These are phyloP conservation scores for Monsonia emarginata DNA, from an alignment of 441 rosid species.

Conservation along the genomic window DNA sequence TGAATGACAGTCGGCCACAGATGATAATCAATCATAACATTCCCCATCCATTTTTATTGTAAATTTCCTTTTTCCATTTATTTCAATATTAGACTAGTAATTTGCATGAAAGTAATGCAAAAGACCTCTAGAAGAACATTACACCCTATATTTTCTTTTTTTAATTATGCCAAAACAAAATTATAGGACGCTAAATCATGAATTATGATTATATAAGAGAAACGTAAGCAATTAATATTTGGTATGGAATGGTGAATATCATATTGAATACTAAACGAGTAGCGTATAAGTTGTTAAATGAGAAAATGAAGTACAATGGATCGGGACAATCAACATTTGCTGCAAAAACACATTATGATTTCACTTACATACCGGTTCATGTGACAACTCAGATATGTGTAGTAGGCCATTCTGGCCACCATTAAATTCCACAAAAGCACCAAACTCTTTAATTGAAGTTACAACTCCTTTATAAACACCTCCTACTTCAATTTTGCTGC, in stretches of 20 bases:
- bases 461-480: slow-evolving; percentile 80
- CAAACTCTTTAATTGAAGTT: slow-evolving; percentile 83
- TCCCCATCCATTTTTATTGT: too few relatives aligned
- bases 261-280: neutral
- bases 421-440: slow-evolving; percentile 90
- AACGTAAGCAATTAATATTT: neutral
- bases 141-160: neutral
- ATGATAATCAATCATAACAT: too few relatives aligned
- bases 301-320: neutral
- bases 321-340: neutral
- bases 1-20: too few relatives aligned
- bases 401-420: slow-evolving; percentile 95
- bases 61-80: too few relatives aligned
- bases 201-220: neutral
- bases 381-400: slow-evolving; percentile 89
- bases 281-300: neutral
- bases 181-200: neutral
- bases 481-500: slow-evolving; percentile 83
- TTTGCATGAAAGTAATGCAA: neutral
- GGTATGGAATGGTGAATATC: neutral
- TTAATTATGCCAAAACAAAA: neutral
- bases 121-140: neutral
- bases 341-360: neutral
- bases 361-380: slow-evolving; percentile 56
- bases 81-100: neutral